Conservation (phyloP, 768 basidiomycete species). For the Butyriboletus loyo region DNA sequence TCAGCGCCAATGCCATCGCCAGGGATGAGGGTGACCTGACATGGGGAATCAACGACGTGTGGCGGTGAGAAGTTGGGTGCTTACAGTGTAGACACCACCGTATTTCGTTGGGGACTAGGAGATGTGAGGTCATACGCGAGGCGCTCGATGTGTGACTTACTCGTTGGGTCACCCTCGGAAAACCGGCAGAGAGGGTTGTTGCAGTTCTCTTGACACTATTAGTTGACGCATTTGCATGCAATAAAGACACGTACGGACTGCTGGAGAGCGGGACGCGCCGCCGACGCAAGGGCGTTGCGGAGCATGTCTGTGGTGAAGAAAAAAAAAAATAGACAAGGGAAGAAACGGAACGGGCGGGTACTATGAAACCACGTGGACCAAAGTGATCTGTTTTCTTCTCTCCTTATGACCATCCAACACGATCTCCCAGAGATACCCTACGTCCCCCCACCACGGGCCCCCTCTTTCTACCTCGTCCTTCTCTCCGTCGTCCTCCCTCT, state of each 20-base stretch:
- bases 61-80: slow-evolving; percentile 23
- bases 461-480: slow-evolving; percentile 60
- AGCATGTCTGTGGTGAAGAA: slow-evolving; percentile 43
- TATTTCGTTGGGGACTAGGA: slow-evolving; percentile 82
- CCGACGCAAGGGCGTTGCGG: slow-evolving; percentile 59
- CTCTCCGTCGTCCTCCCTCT: slow-evolving; percentile 56
- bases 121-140: slow-evolving; percentile 4
- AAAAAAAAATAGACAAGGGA: slow-evolving; percentile 29
- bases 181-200: slow-evolving; percentile 75
- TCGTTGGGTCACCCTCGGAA: slow-evolving; percentile 69
- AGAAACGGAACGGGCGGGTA: slow-evolving; percentile 24
- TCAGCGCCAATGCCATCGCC: slow-evolving; percentile 98
- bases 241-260: slow-evolving; percentile 47
- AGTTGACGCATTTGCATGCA: not conserved
- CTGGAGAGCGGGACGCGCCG: slow-evolving; percentile 49
- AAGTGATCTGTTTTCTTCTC: not conserved
- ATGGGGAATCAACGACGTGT: slow-evolving; percentile 21
- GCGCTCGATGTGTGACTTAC: slow-evolving; percentile 39
- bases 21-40: slow-evolving; percentile 91
- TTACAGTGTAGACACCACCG: slow-evolving; percentile 87
- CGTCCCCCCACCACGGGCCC: slow-evolving; percentile 36
- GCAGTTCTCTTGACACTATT: slow-evolving; percentile 53
- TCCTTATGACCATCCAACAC: slow-evolving; percentile 1
- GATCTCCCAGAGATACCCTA: slow-evolving; percentile 36
- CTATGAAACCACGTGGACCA: not conserved